Conservation (phyloP, 2,329 filamentous ascomycete species). For the Malbranchea zuffiana region DNA sequence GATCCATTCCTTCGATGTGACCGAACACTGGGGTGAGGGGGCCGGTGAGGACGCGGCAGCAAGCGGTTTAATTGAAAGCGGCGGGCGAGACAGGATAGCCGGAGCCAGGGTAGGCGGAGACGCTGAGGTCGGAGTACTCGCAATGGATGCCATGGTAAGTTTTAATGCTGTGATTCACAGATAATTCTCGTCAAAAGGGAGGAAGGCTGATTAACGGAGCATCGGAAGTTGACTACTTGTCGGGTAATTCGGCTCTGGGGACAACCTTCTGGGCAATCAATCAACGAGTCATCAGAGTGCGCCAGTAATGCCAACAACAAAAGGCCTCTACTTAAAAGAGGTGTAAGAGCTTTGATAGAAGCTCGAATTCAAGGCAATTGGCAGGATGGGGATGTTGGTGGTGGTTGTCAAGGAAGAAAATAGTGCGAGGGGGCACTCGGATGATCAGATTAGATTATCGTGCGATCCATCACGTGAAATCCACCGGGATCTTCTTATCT, state of each 20-base stretch:
- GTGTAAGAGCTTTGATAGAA: no score
- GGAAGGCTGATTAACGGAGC: no score
- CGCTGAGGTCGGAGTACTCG: slow-evolving; percentile 29
- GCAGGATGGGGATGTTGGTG: no score
- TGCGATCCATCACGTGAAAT: slow-evolving; percentile 16
- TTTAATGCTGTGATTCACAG: neutral
- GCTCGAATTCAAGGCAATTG: no score
- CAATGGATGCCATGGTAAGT: slow-evolving; percentile 29
- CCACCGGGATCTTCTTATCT: slow-evolving; percentile 9
- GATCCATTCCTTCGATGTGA: slow-evolving; percentile 78
- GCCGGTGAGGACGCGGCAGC: slow-evolving; percentile 28
- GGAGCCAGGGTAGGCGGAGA: slow-evolving; percentile 27
- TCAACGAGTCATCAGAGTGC: no score
- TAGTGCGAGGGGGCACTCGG: slow-evolving; percentile 11
- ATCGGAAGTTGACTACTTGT: slow-evolving; percentile 4
- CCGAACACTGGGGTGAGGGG: slow-evolving; percentile 36
- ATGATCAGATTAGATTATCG: slow-evolving; percentile 20
- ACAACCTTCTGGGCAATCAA: no score
- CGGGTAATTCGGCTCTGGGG: no score
- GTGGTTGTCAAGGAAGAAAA: slow-evolving; percentile 4
- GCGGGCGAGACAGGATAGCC: slow-evolving; percentile 19
- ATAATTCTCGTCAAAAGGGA: neutral
- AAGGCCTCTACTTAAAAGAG: no score
- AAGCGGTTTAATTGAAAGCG: slow-evolving; percentile 29
- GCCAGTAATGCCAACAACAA: no score